phyloP scores from a whole-genome alignment of 2,329 filamentous ascomycete genomes.

The Pleurostoma richardsiae region DNA sequence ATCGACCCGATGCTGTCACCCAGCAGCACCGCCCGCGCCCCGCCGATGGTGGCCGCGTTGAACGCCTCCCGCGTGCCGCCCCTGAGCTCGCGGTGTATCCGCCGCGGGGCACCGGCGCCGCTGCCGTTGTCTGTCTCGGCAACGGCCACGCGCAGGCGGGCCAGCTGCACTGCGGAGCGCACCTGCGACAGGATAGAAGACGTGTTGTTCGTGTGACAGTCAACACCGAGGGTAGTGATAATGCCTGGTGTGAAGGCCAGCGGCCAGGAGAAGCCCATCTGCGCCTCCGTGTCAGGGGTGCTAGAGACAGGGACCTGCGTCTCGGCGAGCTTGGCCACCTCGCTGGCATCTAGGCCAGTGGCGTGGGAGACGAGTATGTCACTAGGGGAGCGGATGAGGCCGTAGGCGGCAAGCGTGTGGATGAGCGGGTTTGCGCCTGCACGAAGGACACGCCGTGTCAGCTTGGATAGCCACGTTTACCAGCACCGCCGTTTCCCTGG shows the following conservation, averaged over 20 bases:
- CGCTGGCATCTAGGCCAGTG: not conserved
- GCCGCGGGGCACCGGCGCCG: not conserved
- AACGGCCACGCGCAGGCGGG: not conserved
- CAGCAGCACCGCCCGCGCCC: not conserved
- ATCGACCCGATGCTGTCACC: not conserved
- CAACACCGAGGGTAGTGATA: not conserved
- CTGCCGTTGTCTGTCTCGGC: not conserved
- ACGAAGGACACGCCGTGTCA: too few species aligned
- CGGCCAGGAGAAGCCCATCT: conserved; percentile 1
- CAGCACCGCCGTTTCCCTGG: too few species aligned
- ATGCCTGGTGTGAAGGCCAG: not conserved
- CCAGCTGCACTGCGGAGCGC: not conserved
- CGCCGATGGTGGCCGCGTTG: conserved; percentile 1
- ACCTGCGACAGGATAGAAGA: not conserved
- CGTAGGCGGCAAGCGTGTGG: not conserved
- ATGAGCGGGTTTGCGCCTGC: not conserved
- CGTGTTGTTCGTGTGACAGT: conserved; percentile 1
- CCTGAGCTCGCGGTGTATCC: not conserved
- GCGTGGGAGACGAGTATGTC: conserved; percentile 1
- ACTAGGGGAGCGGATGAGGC: not conserved
- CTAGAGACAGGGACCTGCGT: not conserved
- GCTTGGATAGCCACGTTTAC: too few species aligned
- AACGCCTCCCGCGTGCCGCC: not conserved
- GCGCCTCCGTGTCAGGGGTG: not conserved
- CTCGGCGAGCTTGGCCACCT: not conserved